Conservation (phyloP, 345 rosid species). For the Microcos paniculata region DNA sequence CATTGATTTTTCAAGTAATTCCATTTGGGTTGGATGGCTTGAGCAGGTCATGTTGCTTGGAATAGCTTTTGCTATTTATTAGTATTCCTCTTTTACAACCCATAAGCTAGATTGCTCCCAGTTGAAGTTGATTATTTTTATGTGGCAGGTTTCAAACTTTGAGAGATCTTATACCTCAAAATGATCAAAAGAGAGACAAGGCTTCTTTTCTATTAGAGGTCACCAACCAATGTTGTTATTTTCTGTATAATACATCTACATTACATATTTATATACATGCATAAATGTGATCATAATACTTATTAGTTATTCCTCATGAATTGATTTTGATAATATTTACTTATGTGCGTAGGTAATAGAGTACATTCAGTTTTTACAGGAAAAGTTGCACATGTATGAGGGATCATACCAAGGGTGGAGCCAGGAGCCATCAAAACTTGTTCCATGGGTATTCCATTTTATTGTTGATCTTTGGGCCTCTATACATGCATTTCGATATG, state of each 20-base stretch:
- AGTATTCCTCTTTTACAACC: too few species aligned
- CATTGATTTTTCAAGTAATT: not conserved
- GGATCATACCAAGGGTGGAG: conserved; percentile 63
- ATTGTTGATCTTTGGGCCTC: not conserved
- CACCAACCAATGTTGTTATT: not conserved
- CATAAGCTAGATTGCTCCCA: not conserved
- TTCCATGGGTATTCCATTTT: conserved; percentile 58
- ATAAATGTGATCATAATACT: not conserved
- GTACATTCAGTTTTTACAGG: conserved; percentile 75
- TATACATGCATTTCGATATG: not conserved
- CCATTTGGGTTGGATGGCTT: not conserved
- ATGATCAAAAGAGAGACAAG: conserved; percentile 83
- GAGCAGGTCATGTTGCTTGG: too few species aligned
- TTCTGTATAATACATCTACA: not conserved
- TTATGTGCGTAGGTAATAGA: conserved; percentile 59
- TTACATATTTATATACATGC: not conserved
- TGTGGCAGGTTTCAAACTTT: conserved; percentile 71
- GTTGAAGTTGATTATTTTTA: conserved; percentile 15
- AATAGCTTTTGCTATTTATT: too few species aligned
- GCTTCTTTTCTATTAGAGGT: conserved; percentile 88
- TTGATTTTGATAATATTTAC: conserved; percentile 8
- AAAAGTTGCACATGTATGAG: conserved; percentile 69
- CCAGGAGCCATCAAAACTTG: conserved; percentile 56
- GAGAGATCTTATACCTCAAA: conserved; percentile 78
- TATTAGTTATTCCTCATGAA: not conserved